phyloP scores from a whole-genome alignment of 139 green algal genomes.

The Pleodorina starrii region DNA sequence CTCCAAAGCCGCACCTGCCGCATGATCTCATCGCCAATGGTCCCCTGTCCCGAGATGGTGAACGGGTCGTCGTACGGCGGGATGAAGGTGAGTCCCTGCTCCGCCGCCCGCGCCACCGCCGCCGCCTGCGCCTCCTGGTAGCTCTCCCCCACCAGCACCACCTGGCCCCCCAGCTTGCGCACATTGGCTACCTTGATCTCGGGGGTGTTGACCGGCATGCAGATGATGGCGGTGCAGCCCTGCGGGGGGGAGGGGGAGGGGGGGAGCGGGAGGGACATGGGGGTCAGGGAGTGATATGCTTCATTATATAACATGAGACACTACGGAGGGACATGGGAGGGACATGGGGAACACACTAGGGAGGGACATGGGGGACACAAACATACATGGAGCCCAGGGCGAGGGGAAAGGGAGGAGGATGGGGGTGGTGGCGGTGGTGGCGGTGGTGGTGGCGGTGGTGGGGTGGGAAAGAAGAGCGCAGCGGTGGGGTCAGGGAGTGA shows the following conservation, averaged over 20 bases:
- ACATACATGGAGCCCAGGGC: too few species aligned
- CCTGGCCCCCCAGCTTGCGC: slow-evolving; percentile 85
- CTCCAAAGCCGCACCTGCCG: slow-evolving; percentile 68
- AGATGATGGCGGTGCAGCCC: slow-evolving; percentile 85
- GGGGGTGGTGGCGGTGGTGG: too few species aligned
- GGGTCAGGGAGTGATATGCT: too few species aligned
- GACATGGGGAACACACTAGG: not conserved
- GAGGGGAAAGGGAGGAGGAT: too few species aligned
- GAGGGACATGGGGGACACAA: too few species aligned
- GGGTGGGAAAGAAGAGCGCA: too few species aligned
- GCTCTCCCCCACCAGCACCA: slow-evolving; percentile 94
- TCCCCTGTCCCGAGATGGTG: slow-evolving; percentile 97
- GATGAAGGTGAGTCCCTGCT: slow-evolving; percentile 87
- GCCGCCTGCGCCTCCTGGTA: slow-evolving; percentile 94
- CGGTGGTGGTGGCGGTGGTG: too few species aligned
- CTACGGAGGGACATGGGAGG: too few species aligned
- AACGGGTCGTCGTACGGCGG: slow-evolving; percentile 96
- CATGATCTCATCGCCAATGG: slow-evolving; percentile 95
- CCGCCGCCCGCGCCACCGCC: slow-evolving; percentile 63
- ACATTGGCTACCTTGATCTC: slow-evolving; percentile 89
- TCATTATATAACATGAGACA: too few species aligned
- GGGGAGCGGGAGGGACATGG: too few species aligned
- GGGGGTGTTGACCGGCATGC: slow-evolving; percentile 90
- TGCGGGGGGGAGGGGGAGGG: slow-evolving; percentile 44
- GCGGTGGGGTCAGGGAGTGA: too few species aligned